Percentiles rank a stretch among this genome's conserved stretches.
Evolutionary conservation across 495 filamentous ascomycete genomes (phyloP).

Genomic region (Neurospora tetrasperma): DNA sequence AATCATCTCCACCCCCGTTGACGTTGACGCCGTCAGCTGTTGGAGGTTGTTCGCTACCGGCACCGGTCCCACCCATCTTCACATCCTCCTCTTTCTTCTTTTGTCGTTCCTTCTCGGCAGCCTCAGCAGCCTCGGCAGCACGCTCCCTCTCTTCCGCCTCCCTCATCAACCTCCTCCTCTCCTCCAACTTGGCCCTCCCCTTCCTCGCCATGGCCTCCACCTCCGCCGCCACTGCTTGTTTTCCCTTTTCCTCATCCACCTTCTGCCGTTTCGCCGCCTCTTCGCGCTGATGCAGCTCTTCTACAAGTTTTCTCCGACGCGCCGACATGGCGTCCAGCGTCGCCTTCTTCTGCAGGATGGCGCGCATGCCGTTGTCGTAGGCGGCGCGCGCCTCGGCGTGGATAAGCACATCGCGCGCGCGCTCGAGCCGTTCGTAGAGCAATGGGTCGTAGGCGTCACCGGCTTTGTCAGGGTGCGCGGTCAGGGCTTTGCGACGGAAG

Average conservation of each 20-base stretch:
- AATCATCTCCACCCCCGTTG: constrained; percentile 10
- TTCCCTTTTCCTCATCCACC: not conserved
- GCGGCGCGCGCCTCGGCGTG: constrained; percentile 27
- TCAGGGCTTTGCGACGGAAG: constrained; percentile 34
- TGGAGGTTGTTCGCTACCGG: constrained; percentile 2
- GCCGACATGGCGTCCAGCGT: constrained; percentile 18
- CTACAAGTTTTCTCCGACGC: constrained; percentile 25
- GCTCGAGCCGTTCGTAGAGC: constrained; percentile 37
- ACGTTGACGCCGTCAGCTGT: constrained; percentile 3
- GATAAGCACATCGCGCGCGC: constrained; percentile 35
- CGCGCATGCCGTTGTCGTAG: constrained; percentile 33
- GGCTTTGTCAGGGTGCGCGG: constrained; percentile 43
- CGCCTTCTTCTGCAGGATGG: constrained; percentile 26
- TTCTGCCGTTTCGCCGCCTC: constrained; percentile 20
- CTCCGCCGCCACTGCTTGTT: constrained; percentile 11
- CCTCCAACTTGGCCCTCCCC: constrained; percentile 22
- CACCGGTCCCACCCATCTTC: not conserved
- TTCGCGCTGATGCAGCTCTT: constrained; percentile 29
- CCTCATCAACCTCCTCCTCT: constrained; percentile 24
- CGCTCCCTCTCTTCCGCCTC: constrained; percentile 33
- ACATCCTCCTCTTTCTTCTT: constrained; percentile 4
- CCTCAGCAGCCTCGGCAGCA: not conserved
- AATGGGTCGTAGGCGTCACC: constrained; percentile 34
- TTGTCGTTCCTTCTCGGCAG: constrained; percentile 10
- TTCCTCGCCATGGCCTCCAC: constrained; percentile 13